Conservation (phyloP, 2,329 filamentous ascomycete genomes). For the Trichoderma sp. region DNA sequence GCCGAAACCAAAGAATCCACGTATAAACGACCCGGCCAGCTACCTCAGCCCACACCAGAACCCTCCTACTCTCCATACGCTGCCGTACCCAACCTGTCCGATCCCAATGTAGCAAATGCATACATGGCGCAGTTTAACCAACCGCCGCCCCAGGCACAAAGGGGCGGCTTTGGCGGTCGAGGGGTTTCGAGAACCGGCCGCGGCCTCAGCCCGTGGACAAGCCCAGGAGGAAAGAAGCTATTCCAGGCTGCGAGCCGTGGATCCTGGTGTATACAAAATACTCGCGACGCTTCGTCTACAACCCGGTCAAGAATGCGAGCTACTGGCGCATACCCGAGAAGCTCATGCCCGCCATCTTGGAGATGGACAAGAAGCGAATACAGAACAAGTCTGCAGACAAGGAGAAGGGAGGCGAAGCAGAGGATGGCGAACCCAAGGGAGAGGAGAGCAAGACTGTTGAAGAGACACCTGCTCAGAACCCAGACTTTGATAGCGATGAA, state of each 20-base stretch:
- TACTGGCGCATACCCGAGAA: conserved; percentile 94
- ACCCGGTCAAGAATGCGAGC: conserved; percentile 80
- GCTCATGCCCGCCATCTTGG: conserved; percentile 74
- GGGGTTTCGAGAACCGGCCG: conserved; percentile 60
- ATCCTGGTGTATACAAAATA: conserved; percentile 90
- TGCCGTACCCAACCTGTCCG: conserved; percentile 46
- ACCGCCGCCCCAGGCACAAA: conserved; percentile 38
- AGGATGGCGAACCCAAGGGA: background rate
- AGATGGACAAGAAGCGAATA: conserved; percentile 72
- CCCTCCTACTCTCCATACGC: conserved; percentile 31
- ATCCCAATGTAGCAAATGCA: conserved; percentile 60
- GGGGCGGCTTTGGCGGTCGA: conserved; percentile 34
- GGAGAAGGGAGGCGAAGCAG: background rate
- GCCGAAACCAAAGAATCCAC: conserved; percentile 80
- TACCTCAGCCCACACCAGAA: conserved; percentile 35
- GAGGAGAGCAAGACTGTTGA: background rate
- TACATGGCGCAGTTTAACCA: conserved; percentile 58
- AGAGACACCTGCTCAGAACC: background rate
- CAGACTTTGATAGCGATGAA: conserved; percentile 61
- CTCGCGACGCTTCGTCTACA: conserved; percentile 86
- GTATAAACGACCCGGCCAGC: conserved; percentile 70
- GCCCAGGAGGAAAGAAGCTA: conserved; percentile 75
- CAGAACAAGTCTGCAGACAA: conserved; percentile 52
- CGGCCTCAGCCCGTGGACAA: conserved; percentile 73
- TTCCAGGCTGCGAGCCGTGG: conserved; percentile 86